These are phyloP conservation scores for Haplosporangium sp. DNA, from an alignment of 371 early-diverging fungal genomes.

Conservation along the genomic window DNA sequence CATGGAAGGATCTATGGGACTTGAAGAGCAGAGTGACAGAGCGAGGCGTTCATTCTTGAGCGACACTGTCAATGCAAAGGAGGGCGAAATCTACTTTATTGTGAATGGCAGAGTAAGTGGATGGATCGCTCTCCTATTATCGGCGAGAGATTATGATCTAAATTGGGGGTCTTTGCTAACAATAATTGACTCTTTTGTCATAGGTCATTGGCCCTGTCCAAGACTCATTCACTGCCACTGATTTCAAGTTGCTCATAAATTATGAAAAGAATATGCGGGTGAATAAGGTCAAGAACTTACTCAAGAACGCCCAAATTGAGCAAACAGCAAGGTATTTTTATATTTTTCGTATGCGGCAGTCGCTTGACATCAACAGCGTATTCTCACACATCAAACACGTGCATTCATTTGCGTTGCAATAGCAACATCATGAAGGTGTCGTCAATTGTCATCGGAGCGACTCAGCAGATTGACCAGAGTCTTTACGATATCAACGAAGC, in stretches of 20 bases:
- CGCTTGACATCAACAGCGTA: too few relatives aligned
- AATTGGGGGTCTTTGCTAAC: not conserved
- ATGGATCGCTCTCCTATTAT: slow-evolving; percentile 2
- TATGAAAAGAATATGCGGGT: slow-evolving; percentile 62
- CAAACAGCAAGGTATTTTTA: slow-evolving; percentile 14
- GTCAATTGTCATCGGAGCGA: slow-evolving; percentile 20
- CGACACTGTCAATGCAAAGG: slow-evolving; percentile 34
- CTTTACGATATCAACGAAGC: slow-evolving; percentile 48
- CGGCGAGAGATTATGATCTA: not conserved
- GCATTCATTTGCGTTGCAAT: not conserved
- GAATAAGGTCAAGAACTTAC: slow-evolving; percentile 49
- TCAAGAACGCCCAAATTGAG: slow-evolving; percentile 23
- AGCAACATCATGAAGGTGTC: slow-evolving; percentile 41
- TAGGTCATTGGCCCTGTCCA: slow-evolving; percentile 68
- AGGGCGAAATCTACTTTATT: slow-evolving; percentile 52
- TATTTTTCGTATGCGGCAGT: not conserved
- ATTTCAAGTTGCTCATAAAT: slow-evolving; percentile 60
- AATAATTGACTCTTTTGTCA: not conserved
- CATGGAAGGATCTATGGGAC: slow-evolving; percentile 28
- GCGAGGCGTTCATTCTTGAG: slow-evolving; percentile 23
- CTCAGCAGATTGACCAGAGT: slow-evolving; percentile 32
- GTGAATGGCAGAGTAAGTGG: slow-evolving; percentile 65
- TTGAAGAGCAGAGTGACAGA: slow-evolving; percentile 16
- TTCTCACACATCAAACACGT: not conserved
- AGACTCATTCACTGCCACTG: slow-evolving; percentile 57